phyloP scores from a whole-genome alignment of 2,329 filamentous ascomycete genomes.

The Claviceps capensis region DNA sequence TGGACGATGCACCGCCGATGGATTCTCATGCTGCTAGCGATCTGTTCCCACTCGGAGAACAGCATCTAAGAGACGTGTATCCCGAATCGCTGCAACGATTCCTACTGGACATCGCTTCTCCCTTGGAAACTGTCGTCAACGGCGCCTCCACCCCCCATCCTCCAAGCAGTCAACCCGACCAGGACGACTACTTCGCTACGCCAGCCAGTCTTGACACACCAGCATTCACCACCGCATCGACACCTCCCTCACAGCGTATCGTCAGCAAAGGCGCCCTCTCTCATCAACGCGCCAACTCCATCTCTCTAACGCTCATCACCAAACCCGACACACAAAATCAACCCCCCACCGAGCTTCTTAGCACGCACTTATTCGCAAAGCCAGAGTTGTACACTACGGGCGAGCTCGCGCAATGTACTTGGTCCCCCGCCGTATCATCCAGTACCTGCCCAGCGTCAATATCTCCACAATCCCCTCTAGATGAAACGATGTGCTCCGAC shows the following conservation, averaged over 20 bases:
- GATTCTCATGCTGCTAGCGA: no score
- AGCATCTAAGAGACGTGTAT: no score
- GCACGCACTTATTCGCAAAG: constrained; percentile 6
- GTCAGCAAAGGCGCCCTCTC: constrained; percentile 14
- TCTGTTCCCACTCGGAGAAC: no score
- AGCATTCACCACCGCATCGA: constrained; percentile 33
- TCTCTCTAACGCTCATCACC: constrained; percentile 13
- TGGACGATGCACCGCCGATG: no score
- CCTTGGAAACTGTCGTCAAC: constrained; percentile 9
- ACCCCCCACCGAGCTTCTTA: constrained; percentile 7
- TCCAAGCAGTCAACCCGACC: constrained; percentile 23
- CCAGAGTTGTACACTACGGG: constrained; percentile 11
- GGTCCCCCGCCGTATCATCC: constrained; percentile 16
- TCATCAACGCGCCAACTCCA: constrained; percentile 10
- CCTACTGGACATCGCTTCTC: no score
- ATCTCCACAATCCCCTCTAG: constrained; percentile 25
- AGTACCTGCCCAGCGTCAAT: constrained; percentile 19
- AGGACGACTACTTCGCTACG: constrained; percentile 46
- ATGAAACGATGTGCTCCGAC: constrained; percentile 32
- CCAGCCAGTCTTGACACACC: constrained; percentile 32
- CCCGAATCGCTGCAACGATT: no score
- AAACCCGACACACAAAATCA: constrained; percentile 8
- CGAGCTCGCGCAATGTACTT: constrained; percentile 10
- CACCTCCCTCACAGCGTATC: constrained; percentile 34
- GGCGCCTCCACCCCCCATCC: constrained; percentile 20